Evolutionary conservation across 2,329 filamentous ascomycete genomes (phyloP).

Genomic region (Orbilia quercus): DNA sequence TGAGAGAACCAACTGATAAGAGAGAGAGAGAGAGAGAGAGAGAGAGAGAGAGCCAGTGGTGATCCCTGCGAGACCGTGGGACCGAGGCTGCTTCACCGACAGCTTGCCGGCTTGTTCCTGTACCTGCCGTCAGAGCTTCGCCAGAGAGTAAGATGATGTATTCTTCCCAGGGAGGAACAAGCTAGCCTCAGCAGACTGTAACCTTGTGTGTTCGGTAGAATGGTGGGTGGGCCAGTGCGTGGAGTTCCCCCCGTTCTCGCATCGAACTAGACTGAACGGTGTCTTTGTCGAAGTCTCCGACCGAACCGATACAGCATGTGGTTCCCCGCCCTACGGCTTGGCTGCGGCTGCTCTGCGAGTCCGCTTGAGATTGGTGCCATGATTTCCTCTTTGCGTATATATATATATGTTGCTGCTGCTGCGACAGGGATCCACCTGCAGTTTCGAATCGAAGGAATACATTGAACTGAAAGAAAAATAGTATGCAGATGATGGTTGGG

Average conservation of each 20-base stretch:
- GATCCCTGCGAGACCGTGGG: slow-evolving; percentile 32
- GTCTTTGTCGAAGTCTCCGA: slow-evolving; percentile 54
- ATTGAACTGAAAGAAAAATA: too few species aligned
- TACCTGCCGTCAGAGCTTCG: slow-evolving; percentile 47
- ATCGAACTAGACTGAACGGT: slow-evolving; percentile 40
- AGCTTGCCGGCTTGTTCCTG: slow-evolving; percentile 19
- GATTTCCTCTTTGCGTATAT: slow-evolving; percentile 20
- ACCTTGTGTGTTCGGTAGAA: slow-evolving; percentile 2
- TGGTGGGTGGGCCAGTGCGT: slow-evolving; percentile 27
- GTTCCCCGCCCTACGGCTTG: slow-evolving; percentile 54
- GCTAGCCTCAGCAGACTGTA: slow-evolving; percentile 8
- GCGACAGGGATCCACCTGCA: slow-evolving; percentile 32
- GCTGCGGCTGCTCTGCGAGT: slow-evolving; percentile 22
- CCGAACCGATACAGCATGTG: slow-evolving; percentile 57
- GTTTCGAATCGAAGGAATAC: too few species aligned
- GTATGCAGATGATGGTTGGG: slow-evolving; percentile 30
- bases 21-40: too few species aligned
- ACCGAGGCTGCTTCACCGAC: slow-evolving; percentile 18
- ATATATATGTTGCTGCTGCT: slow-evolving; percentile 19
- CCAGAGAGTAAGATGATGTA: slow-evolving; percentile 39
- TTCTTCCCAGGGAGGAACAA: slow-evolving; percentile 17
- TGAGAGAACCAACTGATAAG: slow-evolving; percentile 29
- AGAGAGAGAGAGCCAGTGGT: slow-evolving; percentile 14
- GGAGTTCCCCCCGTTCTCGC: slow-evolving; percentile 55
- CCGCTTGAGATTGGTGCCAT: slow-evolving; percentile 23